Conservation (phyloP, 345 rosid species). For the Rhodamnia rubescens region DNA sequence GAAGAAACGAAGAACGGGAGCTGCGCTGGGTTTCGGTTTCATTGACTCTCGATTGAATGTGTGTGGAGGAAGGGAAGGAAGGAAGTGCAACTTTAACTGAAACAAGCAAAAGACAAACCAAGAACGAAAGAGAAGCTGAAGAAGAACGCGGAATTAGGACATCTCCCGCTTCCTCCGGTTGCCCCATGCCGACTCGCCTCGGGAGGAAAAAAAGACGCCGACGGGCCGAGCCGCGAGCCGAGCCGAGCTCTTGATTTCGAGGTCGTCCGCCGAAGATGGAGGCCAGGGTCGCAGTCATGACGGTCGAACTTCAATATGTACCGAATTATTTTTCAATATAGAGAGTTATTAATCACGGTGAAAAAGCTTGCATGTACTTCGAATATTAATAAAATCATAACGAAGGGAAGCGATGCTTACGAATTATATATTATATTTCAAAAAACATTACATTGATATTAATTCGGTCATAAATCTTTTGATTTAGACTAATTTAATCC, state of each 20-base stretch:
- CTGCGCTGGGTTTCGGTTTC: not conserved
- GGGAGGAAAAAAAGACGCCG: not conserved
- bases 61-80: not conserved
- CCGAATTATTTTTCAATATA: too few species aligned
- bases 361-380: too few species aligned
- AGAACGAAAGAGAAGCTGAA: not conserved
- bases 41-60: not conserved
- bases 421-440: too few species aligned
- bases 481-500: too few species aligned
- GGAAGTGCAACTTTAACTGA: slow-evolving; percentile 38
- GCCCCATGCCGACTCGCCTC: not conserved
- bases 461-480: too few species aligned
- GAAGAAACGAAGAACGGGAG: not conserved
- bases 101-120: not conserved
- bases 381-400: too few species aligned
- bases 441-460: too few species aligned
- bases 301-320: too few species aligned
- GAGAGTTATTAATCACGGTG: too few species aligned
- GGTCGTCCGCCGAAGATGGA: not conserved
- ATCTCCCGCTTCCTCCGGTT: not conserved
- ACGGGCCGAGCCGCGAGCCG: not conserved
- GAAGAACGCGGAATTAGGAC: not conserved
- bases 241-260: not conserved
- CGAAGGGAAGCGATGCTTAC: too few species aligned
- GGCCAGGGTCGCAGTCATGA: not conserved